phyloP scores from a whole-genome alignment of 257 asterid genomes.

The Solanum chilense region DNA sequence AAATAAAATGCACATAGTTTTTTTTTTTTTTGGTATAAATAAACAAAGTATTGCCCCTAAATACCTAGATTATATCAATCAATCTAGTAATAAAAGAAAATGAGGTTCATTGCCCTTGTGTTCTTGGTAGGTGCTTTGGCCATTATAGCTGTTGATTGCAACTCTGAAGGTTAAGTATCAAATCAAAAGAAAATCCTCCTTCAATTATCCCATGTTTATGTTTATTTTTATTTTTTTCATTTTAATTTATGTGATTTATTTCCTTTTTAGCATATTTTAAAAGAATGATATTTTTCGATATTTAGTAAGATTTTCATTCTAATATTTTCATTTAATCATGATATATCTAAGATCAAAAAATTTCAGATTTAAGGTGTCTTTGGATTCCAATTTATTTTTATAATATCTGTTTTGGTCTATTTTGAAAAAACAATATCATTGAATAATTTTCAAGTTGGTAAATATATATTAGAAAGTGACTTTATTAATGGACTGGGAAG shows the following conservation, averaged over 20 bases:
- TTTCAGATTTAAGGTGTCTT: background rate
- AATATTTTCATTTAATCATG: background rate
- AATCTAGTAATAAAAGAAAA: background rate
- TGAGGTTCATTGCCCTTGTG: slow-evolving; percentile 2
- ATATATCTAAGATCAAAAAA: background rate
- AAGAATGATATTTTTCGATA: background rate
- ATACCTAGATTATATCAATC: background rate
- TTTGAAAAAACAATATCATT: background rate
- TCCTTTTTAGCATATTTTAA: background rate
- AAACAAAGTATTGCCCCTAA: background rate
- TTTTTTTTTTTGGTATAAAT: background rate
- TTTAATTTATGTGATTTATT: background rate
- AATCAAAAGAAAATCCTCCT: no score
- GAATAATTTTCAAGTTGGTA: background rate
- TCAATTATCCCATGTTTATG: background rate
- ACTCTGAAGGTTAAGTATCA: background rate
- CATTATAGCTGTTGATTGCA: slow-evolving; percentile 1
- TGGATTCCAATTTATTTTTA: background rate
- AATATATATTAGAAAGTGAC: background rate
- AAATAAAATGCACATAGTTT: background rate
- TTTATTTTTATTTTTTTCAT: background rate
- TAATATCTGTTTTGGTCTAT: background rate
- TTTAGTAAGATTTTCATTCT: background rate
- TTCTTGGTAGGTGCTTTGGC: slow-evolving; percentile 12
- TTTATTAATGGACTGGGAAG: background rate